These are phyloP conservation scores for Penicillium desertorum DNA, from an alignment of 495 filamentous ascomycete genomes.

Conservation along the genomic window DNA sequence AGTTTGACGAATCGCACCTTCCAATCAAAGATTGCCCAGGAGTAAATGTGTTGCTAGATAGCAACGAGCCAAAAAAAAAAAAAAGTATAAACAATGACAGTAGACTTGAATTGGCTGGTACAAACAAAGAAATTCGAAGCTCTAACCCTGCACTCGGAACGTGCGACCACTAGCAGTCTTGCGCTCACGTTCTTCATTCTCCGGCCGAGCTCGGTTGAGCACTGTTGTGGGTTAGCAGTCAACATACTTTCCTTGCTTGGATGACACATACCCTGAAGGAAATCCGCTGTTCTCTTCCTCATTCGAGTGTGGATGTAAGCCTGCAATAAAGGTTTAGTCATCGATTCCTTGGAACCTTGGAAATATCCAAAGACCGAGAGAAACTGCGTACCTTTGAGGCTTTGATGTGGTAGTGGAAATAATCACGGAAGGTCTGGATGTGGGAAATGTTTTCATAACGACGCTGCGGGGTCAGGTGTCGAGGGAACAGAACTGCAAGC, in stretches of 20 bases:
- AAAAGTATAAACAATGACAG: conserved; percentile 3
- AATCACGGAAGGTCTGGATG: conserved; percentile 99
- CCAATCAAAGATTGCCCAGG: no score
- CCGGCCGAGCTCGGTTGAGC: conserved; percentile 84
- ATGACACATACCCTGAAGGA: conserved; percentile 75
- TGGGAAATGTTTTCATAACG: conserved; percentile 95
- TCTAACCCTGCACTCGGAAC: conserved; percentile 71
- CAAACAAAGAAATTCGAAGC: conserved; percentile 12
- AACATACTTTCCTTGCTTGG: not conserved
- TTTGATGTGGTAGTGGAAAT: conserved; percentile 99
- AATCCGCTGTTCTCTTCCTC: conserved; percentile 94
- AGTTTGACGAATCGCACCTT: no score
- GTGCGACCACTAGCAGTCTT: conserved; percentile 97
- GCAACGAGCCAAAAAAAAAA: not conserved
- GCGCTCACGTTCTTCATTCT: conserved; percentile 94
- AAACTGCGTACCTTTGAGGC: conserved; percentile 71
- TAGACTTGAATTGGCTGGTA: conserved; percentile 24
- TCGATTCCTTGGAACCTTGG: not conserved
- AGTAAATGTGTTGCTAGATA: not conserved
- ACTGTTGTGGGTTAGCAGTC: conserved; percentile 53
- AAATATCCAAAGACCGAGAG: not conserved
- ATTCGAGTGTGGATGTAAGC: conserved; percentile 98
- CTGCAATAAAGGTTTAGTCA: conserved; percentile 36
- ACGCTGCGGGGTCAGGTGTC: conserved; percentile 85
- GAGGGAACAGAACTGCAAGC: conserved; percentile 85